phyloP scores from a whole-genome alignment of 2,329 filamentous ascomycete species.

The Fusarium piperis region DNA sequence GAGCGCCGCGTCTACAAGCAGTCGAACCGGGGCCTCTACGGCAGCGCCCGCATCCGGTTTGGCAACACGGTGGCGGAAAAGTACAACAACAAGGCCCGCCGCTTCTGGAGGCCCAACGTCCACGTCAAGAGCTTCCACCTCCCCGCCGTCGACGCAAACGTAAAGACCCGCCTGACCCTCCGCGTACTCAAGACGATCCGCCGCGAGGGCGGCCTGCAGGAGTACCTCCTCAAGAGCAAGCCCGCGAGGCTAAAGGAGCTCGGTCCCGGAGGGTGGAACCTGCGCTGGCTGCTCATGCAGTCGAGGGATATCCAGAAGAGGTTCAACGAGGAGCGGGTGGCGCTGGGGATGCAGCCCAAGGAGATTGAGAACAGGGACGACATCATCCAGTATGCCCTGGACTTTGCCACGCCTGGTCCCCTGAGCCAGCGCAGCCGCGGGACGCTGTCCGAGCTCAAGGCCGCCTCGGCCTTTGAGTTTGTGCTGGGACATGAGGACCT shows the following conservation, averaged over 20 bases:
- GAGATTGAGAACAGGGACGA: slow-evolving; percentile 50
- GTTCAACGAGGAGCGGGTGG: slow-evolving; percentile 71
- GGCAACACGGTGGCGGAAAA: slow-evolving; percentile 81
- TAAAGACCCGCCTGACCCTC: slow-evolving; percentile 76
- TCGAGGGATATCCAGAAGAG: slow-evolving; percentile 70
- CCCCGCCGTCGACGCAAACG: slow-evolving; percentile 66
- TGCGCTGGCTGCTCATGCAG: slow-evolving; percentile 92
- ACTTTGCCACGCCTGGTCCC: slow-evolving; percentile 54
- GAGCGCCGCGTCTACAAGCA: slow-evolving; percentile 79
- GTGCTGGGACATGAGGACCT: slow-evolving; percentile 55
- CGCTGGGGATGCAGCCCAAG: slow-evolving; percentile 67
- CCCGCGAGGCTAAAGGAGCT: slow-evolving; percentile 82
- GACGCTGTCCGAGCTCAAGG: slow-evolving; percentile 51
- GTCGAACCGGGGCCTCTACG: slow-evolving; percentile 79
- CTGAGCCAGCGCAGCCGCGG: slow-evolving; percentile 49
- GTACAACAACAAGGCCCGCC: slow-evolving; percentile 75
- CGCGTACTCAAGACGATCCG: slow-evolving; percentile 79
- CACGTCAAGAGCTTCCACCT: slow-evolving; percentile 75
- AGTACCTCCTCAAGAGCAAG: slow-evolving; percentile 88
- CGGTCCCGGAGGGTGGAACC: slow-evolving; percentile 87
- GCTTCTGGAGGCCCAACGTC: slow-evolving; percentile 81
- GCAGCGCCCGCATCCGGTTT: slow-evolving; percentile 75
- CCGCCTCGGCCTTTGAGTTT: slow-evolving; percentile 53
- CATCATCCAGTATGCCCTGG: slow-evolving; percentile 53
- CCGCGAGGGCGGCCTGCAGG: slow-evolving; percentile 88